These are phyloP conservation scores for Waltergamsia citrina DNA, from an alignment of 2,329 filamentous ascomycete genomes.

Conservation along the genomic window DNA sequence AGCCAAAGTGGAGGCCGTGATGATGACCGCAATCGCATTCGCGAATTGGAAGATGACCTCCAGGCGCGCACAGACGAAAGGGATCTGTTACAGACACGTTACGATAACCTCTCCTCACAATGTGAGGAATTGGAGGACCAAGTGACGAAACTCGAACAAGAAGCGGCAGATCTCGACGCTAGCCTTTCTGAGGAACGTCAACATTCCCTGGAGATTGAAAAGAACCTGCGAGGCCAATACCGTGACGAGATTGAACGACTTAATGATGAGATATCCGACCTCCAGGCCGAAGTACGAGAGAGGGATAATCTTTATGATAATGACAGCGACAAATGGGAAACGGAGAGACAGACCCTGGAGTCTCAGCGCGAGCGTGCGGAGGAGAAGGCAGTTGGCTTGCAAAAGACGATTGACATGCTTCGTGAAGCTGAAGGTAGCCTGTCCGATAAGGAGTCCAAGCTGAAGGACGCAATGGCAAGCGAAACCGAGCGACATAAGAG, in stretches of 20 bases:
- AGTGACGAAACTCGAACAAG: too few relatives aligned
- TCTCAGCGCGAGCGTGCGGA: constrained; percentile 57
- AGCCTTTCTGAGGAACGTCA: too few relatives aligned
- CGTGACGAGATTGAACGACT: too few relatives aligned
- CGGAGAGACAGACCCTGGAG: constrained; percentile 54
- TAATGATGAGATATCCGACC: too few relatives aligned
- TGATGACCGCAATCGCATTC: constrained; percentile 32
- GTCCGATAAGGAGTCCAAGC: constrained; percentile 56
- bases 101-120: constrained; percentile 58
- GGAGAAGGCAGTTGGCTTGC: constrained; percentile 56
- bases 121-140: too few relatives aligned
- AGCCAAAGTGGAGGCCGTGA: constrained; percentile 17
- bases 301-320: constrained; percentile 63
- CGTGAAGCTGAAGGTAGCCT: constrained; percentile 59
- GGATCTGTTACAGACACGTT: constrained; percentile 56
- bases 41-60: constrained; percentile 49
- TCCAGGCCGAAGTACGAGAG: constrained; percentile 57
- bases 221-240: too few relatives aligned
- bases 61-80: constrained; percentile 54
- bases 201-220: too few relatives aligned
- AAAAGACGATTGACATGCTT: constrained; percentile 61
- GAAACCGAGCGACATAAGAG: constrained; percentile 63
- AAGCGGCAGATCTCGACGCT: too few relatives aligned
- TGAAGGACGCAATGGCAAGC: constrained; percentile 60
- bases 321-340: constrained; percentile 65